Conservation (phyloP, 805 yeast species). For the baker's yeast (Saccharomyces cerevisiae) region DNA sequence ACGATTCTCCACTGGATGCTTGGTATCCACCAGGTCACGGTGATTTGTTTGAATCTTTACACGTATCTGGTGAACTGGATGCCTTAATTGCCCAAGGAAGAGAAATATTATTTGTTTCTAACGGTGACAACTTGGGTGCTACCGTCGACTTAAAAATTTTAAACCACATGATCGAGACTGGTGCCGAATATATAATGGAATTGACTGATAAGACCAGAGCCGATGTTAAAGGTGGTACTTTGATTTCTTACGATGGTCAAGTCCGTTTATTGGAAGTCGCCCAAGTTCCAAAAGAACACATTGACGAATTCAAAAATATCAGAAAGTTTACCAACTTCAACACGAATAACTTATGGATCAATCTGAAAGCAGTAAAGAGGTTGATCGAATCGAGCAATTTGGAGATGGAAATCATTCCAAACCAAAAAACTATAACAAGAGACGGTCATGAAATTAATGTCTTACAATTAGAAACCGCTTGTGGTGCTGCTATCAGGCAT, state of each 20-base stretch:
- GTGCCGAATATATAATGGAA: constrained; percentile 95
- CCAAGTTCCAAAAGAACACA: constrained; percentile 21
- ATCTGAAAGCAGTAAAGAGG: constrained; percentile 87
- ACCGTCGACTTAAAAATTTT: constrained; percentile 88
- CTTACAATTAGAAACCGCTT: constrained; percentile 95
- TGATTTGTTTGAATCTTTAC: constrained; percentile 85
- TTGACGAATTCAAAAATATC: constrained; percentile 95
- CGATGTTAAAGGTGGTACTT: constrained; percentile 97
- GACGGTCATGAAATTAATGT: constrained; percentile 79
- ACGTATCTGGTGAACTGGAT: constrained; percentile 87
- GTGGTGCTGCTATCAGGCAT: constrained; percentile 97
- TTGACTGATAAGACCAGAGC: constrained; percentile 97
- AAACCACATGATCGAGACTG: constrained; percentile 85
- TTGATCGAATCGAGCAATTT: constrained; percentile 76
- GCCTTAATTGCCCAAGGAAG: constrained; percentile 84
- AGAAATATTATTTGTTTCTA: constrained; percentile 90
- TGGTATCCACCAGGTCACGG: constrained; percentile 99
- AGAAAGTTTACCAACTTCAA: constrained; percentile 97
- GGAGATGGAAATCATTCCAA: constrained; percentile 92
- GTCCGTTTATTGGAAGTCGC: constrained; percentile 92
- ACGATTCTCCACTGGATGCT: constrained; percentile 61
- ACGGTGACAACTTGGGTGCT: constrained; percentile 98
- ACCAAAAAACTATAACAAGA: constrained; percentile 67
- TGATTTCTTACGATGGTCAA: constrained; percentile 86
- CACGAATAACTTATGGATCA: constrained; percentile 97